Conservation (phyloP, 1,284 basidiomycete species). For the Somion occarium region DNA sequence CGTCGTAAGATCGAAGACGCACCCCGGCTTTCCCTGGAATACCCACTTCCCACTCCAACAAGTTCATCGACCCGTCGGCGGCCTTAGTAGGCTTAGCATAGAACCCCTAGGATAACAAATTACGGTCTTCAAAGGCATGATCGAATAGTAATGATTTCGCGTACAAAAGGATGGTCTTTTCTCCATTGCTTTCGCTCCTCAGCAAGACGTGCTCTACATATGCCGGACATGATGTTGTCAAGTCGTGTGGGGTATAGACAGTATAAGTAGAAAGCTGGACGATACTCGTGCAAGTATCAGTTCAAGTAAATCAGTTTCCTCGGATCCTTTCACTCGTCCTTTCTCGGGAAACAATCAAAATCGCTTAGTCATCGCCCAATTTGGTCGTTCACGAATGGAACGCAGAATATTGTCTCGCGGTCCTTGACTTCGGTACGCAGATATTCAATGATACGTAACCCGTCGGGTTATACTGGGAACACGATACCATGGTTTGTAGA, state of each 20-base stretch:
- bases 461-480: not conserved
- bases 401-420: too few species aligned
- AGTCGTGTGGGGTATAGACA: not conserved
- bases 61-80: conserved; percentile 89
- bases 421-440: not conserved
- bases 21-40: conserved; percentile 85
- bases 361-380: not conserved
- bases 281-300: too few species aligned
- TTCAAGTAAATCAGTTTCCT: not conserved
- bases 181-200: conserved; percentile 99
- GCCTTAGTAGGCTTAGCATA: conserved; percentile 91
- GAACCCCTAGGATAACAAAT: conserved; percentile 70
- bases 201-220: conserved; percentile 81
- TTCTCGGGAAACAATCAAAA: not conserved
- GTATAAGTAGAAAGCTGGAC: conserved; percentile 6
- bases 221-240: conserved; percentile 60
- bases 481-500: not conserved
- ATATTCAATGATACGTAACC: not conserved
- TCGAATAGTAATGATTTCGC: conserved; percentile 25
- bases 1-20: conserved; percentile 31
- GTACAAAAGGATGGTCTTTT: conserved; percentile 97
- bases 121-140: conserved; percentile 6
- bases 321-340: not conserved
- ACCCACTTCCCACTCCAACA: conserved; percentile 98
- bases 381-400: too few species aligned